Percentiles rank a stretch among this genome's conserved stretches.
These are phyloP conservation scores for Sisymbrium irio DNA, from an alignment of 345 rosid genomes.

Conservation along the genomic window DNA sequence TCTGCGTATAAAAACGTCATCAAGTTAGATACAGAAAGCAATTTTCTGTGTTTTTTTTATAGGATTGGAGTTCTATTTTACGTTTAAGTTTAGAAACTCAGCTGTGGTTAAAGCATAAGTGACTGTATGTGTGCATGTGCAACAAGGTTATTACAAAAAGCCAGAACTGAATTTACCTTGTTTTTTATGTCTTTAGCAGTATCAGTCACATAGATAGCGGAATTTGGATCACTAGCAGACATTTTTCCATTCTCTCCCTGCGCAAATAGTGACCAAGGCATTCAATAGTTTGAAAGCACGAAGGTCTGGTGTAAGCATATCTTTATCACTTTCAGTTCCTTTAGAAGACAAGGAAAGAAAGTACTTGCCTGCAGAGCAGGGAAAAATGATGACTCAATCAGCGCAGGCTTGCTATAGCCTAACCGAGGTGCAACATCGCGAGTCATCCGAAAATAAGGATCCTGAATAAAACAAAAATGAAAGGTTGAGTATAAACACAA, in stretches of 20 bases:
- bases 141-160: not conserved
- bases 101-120: not conserved
- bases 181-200: constrained; percentile 67
- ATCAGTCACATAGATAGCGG: constrained; percentile 92
- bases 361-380: constrained; percentile 74
- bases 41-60: not conserved
- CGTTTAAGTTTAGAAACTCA: not conserved
- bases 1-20: constrained; percentile 38
- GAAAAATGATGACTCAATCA: constrained; percentile 80
- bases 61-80: not conserved
- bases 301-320: not conserved
- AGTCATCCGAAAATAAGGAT: constrained; percentile 97
- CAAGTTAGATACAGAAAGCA: not conserved
- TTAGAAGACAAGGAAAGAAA: not conserved
- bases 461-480: constrained; percentile 49
- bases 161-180: constrained; percentile 49
- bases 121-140: too few species aligned
- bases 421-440: constrained; percentile 95
- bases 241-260: constrained; percentile 97
- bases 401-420: constrained; percentile 90
- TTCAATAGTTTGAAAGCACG: not conserved
- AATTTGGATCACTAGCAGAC: constrained; percentile 98
- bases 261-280: constrained; percentile 4
- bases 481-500: not conserved
- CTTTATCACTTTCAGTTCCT: not conserved